These are phyloP conservation scores for Lecanicillium sp. DNA, from an alignment of 2,329 filamentous ascomycete species.

Conservation along the genomic window DNA sequence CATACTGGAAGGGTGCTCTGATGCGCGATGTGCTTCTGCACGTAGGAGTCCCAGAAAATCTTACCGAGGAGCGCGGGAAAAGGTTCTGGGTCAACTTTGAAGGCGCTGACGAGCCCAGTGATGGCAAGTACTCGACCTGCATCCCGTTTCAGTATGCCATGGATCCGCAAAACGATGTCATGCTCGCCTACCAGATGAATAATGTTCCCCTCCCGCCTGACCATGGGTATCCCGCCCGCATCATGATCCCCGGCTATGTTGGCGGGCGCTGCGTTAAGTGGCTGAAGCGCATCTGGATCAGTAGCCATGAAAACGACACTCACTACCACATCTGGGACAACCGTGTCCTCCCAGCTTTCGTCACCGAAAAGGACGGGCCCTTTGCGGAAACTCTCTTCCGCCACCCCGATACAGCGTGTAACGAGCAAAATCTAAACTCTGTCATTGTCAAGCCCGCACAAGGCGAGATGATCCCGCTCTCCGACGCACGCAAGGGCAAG, in stretches of 20 bases:
- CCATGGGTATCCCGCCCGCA: constrained; percentile 40
- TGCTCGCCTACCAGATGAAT: constrained; percentile 41
- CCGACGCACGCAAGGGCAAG: constrained; percentile 23
- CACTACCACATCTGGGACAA: constrained; percentile 37
- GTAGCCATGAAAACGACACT: constrained; percentile 39
- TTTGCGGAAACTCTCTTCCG: constrained; percentile 35
- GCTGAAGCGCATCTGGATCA: constrained; percentile 40
- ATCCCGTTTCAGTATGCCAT: constrained; percentile 40
- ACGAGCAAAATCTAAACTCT: constrained; percentile 39
- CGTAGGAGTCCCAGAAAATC: constrained; percentile 24
- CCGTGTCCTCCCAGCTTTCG: constrained; percentile 38
- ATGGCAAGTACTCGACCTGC: constrained; percentile 38
- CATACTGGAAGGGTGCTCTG: constrained; percentile 40
- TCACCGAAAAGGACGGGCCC: constrained; percentile 37
- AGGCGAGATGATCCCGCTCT: constrained; percentile 31
- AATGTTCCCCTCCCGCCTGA: constrained; percentile 34
- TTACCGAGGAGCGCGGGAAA: not conserved
- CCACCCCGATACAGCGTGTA: constrained; percentile 37
- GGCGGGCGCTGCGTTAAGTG: constrained; percentile 44
- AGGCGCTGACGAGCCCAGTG: constrained; percentile 36
- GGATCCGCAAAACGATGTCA: constrained; percentile 36
- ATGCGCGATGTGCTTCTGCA: constrained; percentile 34
- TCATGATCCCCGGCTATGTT: constrained; percentile 39
- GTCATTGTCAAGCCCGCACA: constrained; percentile 35
- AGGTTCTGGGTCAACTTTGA: constrained; percentile 38